Conservation (phyloP, 2,329 filamentous ascomycete genomes). For the Ophiostoma tasmaniense region DNA sequence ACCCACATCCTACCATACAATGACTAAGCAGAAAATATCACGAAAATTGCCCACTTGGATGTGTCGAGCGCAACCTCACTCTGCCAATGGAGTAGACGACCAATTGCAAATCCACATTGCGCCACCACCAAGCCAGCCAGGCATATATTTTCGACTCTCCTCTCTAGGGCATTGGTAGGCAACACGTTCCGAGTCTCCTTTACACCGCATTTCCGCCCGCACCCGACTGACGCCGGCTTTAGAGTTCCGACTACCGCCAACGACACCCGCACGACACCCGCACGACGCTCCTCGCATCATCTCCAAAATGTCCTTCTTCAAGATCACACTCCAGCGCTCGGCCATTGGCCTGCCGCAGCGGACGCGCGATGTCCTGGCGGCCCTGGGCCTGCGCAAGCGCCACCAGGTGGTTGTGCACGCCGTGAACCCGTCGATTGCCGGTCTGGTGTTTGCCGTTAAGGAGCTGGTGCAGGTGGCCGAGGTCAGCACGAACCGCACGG, state of each 20-base stretch:
- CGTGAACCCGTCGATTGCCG: slow-evolving; percentile 69
- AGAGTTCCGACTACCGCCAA: not conserved
- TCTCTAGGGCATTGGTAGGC: not conserved
- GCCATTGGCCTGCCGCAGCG: slow-evolving; percentile 80
- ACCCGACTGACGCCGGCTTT: not conserved
- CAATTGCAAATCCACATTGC: not conserved
- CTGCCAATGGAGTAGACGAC: not conserved
- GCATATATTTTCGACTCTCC: not conserved
- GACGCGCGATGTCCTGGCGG: slow-evolving; percentile 69
- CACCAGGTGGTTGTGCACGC: slow-evolving; percentile 85
- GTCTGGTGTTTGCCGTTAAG: slow-evolving; percentile 90
- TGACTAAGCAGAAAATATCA: slow-evolving; percentile 3
- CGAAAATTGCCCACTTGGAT: not conserved
- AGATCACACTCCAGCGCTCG: slow-evolving; percentile 81
- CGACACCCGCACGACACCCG: not conserved
- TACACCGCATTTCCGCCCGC: not conserved
- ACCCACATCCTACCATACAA: not conserved
- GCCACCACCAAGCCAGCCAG: not conserved
- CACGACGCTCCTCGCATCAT: too few relatives aligned
- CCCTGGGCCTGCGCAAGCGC: slow-evolving; percentile 77
- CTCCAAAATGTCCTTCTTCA: slow-evolving; percentile 87
- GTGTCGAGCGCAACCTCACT: not conserved
- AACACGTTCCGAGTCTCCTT: too few relatives aligned
- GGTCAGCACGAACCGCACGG: slow-evolving; percentile 53
- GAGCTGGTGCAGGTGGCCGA: slow-evolving; percentile 79